A percentile compares a stretch with the other conserved stretches of the same genome.
Evolutionary conservation across 768 basidiomycete species (phyloP).

Genomic region (Gymnopilus junonius): DNA sequence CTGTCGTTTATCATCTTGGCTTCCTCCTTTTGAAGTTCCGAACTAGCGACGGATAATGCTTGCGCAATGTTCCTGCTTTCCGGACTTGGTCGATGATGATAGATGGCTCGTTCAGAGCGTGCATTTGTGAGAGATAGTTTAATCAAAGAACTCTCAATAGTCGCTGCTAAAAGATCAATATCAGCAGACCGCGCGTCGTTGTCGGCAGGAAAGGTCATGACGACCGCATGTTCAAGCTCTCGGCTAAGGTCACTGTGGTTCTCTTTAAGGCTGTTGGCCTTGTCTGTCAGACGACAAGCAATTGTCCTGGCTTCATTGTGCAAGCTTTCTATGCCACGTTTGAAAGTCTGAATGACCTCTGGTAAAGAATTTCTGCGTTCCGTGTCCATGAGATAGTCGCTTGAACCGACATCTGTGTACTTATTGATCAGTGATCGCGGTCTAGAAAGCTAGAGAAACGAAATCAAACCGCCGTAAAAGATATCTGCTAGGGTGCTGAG

Average conservation of each 20-base stretch:
- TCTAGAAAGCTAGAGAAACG: neutral
- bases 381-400: neutral
- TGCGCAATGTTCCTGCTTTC: conserved; percentile 29
- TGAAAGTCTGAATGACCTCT: conserved; percentile 12
- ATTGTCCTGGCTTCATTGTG: conserved; percentile 2
- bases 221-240: conserved; percentile 15
- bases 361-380: conserved; percentile 2
- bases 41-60: conserved; percentile 37
- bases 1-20: conserved; percentile 40
- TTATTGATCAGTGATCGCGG: neutral
- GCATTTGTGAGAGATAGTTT: conserved; percentile 52
- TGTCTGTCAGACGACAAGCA: neutral
- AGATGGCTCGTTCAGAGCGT: conserved; percentile 41
- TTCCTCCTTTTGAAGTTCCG: conserved; percentile 39
- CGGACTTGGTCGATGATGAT: conserved; percentile 34
- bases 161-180: conserved; percentile 45
- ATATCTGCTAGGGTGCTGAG: conserved; percentile 23
- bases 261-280: conserved; percentile 2
- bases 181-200: conserved; percentile 36
- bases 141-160: conserved; percentile 50
- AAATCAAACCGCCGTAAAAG: conserved; percentile 23
- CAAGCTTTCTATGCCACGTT: conserved; percentile 6
- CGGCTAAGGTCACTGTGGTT: conserved; percentile 13
- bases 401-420: neutral
- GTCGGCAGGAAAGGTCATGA: conserved; percentile 22